A percentile compares a stretch with the other conserved stretches of the same genome.
phyloP scores from a whole-genome alignment of 202 grass and related monocot genomes.

The Panicum hallii region DNA sequence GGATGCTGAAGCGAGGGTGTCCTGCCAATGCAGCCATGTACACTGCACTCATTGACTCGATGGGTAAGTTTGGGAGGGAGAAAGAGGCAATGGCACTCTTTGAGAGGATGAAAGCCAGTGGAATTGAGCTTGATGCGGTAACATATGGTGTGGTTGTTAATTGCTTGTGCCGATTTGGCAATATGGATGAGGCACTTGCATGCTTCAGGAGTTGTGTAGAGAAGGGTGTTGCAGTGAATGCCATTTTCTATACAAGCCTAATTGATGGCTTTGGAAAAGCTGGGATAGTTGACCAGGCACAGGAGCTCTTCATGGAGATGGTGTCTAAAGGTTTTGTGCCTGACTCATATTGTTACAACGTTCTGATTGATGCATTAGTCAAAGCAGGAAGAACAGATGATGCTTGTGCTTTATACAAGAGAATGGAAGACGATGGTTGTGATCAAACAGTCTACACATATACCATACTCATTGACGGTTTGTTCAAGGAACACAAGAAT shows the following conservation, averaged over 20 bases:
- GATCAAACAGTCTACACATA: slow-evolving; percentile 90
- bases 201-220: slow-evolving; percentile 71
- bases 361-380: slow-evolving; percentile 70
- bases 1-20: slow-evolving; percentile 64
- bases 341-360: slow-evolving; percentile 90
- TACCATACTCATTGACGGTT: slow-evolving; percentile 74
- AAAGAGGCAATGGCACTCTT: slow-evolving; percentile 67
- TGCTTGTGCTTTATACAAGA: slow-evolving; percentile 75
- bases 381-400: slow-evolving; percentile 70
- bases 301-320: slow-evolving; percentile 84
- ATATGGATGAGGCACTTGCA: slow-evolving; percentile 64
- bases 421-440: slow-evolving; percentile 83
- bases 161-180: slow-evolving; percentile 81
- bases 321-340: slow-evolving; percentile 60
- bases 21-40: slow-evolving; percentile 72
- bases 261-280: slow-evolving; percentile 87
- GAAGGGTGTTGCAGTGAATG: slow-evolving; percentile 60
- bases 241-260: slow-evolving; percentile 73
- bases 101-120: slow-evolving; percentile 75
- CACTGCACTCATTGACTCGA: slow-evolving; percentile 63
- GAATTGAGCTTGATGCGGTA: slow-evolving; percentile 65
- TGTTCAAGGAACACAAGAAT: slow-evolving; percentile 91
- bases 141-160: slow-evolving; percentile 75
- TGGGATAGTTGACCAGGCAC: slow-evolving; percentile 64
- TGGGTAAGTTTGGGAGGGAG: slow-evolving; percentile 69